Base-by-base conservation (phyloP, 306 rosid species). In the Prunus mongolica region DNA sequence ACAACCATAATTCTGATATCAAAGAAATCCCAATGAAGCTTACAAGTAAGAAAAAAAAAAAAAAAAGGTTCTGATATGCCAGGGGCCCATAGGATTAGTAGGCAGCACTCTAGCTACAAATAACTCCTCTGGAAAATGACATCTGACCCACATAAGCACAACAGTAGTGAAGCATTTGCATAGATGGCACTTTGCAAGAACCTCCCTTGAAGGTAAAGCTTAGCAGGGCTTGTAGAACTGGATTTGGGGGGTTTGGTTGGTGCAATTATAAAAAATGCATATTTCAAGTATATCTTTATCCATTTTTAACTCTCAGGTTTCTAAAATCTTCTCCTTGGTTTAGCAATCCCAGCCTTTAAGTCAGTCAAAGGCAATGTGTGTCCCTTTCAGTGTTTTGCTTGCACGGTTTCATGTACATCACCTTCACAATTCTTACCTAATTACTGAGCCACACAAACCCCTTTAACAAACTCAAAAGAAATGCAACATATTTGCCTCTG, bases 321-420 rank as follows among this genome's bases (percentile, higher is more conserved):
- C 52, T 63, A 67, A 75, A 73, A 74, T 57, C 52, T 47, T 65
- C 77, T 65, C 62, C 69, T 76, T 71, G 57, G 83, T 25, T 57
- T 67, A 82, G 84, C 76, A 88, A 88, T 88, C 89, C 86, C 86
- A 85, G 84, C 91, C 97, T 88, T 87, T 47, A 91, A 70, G 89
- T 78, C 85, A 85, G 89, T 86, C 86, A 73, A 89, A 83, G 71
- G 66, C 54, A 77, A 66, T 72, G 72, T 15, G 66, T 78, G 94
- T 92, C 97, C 74, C 86, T 81, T 45, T 88, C 93, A 82, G 74
- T 67, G 78, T 87, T 79, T 88, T 85, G 90, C 93, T 84, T 89
- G 28, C 77, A 89, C 86, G 93, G 84, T 79, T 91, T 82, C 66
- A 83, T 83, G 88, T 73, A 62, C 60, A 79, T 65, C 82, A 56